Conservation (phyloP, 495 filamentous ascomycete genomes). For the Aspergillus campestris region DNA sequence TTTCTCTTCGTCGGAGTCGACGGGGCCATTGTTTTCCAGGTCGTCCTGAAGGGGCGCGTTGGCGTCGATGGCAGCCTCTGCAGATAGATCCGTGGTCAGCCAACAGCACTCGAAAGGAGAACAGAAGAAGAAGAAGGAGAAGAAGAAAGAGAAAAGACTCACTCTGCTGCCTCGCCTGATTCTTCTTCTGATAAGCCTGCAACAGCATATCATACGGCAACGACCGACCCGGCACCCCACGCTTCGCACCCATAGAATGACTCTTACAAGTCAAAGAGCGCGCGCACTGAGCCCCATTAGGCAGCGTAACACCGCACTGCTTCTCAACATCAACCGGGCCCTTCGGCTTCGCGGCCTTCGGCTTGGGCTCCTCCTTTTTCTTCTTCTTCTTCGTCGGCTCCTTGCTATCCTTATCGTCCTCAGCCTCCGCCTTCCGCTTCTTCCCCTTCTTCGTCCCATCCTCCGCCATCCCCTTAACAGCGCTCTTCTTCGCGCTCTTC, state of each 20-base stretch:
- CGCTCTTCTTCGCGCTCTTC: slow-evolving; percentile 66
- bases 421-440: slow-evolving; percentile 86
- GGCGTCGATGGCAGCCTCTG: slow-evolving; percentile 87
- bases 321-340: slow-evolving; percentile 95
- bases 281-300: slow-evolving; percentile 81
- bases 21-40: slow-evolving; percentile 58
- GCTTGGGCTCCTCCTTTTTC: slow-evolving; percentile 86
- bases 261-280: slow-evolving; percentile 92
- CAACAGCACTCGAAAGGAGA: not conserved
- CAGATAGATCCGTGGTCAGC: slow-evolving; percentile 10
- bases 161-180: slow-evolving; percentile 96
- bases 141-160: slow-evolving; percentile 20
- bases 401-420: slow-evolving; percentile 52
- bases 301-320: slow-evolving; percentile 87
- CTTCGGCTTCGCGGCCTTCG: slow-evolving; percentile 81
- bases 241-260: slow-evolving; percentile 93
- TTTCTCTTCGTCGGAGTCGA: slow-evolving; percentile 91
- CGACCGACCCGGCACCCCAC: slow-evolving; percentile 79
- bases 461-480: slow-evolving; percentile 52
- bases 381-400: slow-evolving; percentile 77
- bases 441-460: slow-evolving; percentile 67
- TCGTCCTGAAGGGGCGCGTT: slow-evolving; percentile 89
- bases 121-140: not conserved
- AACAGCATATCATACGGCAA: slow-evolving; percentile 93
- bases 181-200: slow-evolving; percentile 95